Base-by-base conservation (phyloP, 2,329 filamentous ascomycete species). In the Exophiala dermatitidis region DNA sequence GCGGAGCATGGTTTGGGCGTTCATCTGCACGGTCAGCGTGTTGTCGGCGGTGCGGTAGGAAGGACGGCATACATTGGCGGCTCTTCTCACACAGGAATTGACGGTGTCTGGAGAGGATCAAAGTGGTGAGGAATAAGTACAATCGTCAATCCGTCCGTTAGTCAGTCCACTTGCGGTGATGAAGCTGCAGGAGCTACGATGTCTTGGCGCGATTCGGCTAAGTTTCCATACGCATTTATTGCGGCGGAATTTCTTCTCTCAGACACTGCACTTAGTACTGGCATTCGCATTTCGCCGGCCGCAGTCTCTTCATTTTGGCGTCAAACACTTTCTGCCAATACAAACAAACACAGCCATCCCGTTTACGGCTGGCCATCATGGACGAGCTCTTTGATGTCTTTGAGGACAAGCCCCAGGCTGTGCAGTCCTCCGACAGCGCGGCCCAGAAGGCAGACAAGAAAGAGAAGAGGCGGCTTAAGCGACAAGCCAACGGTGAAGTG, bases 361-460 rank as follows among this genome's bases (percentile, higher is more conserved):
- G 8, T 10, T 10, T 3, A 38, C 40, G 9, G 32, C 29, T 51
- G 47, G 9, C 32, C 51, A 57, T 67, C 56, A 88, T 87, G 84
- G 85, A 90, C 71, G 86, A 90, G 57, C 77, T 93, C 62, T 93
- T 93, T 64, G 83, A 88, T 63, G 86, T 90, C 53, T 91, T 93
- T 66, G 84, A 90, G 60, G 83, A 86, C 64, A 76, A 78, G 66
- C 75, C 81, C 46, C 68, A 76, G 67, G 75, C 77, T 60, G 57
- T 62, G 56, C 34, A 52, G 8, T 41, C 58, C 5, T 53, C 64
- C 48, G 60, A 64, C 33, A 70, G 67, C 57, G 58, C 67, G 46
- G 76, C 72, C 63, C 12, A 26, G 9, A 41, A 31, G 28, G 38
- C 38, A 8, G n/a, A n/a, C 32, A 66, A 67, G 60, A 80, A 77